Evolutionary conservation across 2,329 filamentous ascomycete genomes (phyloP), one percentile per base, ranked within the genome.

Genomic region (Cladobotryum protrusum): DNA sequence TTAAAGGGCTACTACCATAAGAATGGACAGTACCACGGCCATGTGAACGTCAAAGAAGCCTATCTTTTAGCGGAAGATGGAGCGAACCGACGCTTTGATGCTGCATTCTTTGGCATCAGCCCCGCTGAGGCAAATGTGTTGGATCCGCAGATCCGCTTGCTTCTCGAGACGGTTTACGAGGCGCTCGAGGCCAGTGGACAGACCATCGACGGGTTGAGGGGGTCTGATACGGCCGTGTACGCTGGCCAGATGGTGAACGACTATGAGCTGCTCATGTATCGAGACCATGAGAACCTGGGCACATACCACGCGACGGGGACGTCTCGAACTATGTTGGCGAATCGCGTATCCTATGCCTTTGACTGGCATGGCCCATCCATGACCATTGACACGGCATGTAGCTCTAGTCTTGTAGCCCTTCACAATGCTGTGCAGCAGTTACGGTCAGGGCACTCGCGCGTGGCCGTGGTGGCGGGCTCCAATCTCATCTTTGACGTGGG

Each of bases 91-190:
- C 62, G 57, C 3, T 52, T 57, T 15, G 70, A 73, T 53, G 35
- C 64, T 1, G 52, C 53, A 3, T 71, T 75, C 57, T 75, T 75
- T 56, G 58, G 62, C 40, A 70, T 73, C 43, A 63, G 57, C 1
- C 61, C 64, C 2, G 54, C 61, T 13, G 72, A 75, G 52, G 68
- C 67, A 13, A 58, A 60, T 45, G 60, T 57, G 24, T 63, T 73
- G 52, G 72, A 75, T 42, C 72, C 72, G 1, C 70, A 73, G 53
- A 70, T 72, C 50, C 61, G 71, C 2, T 62, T 67, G 32, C 55
- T 70, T 13, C 61, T 71, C 3, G 68, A 74, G 43, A 63, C 69
- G 0, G 61, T 63, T 3, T 72, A 68, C 43, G 70, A 74, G 49
- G 66, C 69, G 1, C 51, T 79, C 1, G 67, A 66, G 24, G 59